Evolutionary conservation across 768 basidiomycete species (phyloP), one percentile per base, ranked within the genome.

Genomic region (Mycena kentingensis): DNA sequence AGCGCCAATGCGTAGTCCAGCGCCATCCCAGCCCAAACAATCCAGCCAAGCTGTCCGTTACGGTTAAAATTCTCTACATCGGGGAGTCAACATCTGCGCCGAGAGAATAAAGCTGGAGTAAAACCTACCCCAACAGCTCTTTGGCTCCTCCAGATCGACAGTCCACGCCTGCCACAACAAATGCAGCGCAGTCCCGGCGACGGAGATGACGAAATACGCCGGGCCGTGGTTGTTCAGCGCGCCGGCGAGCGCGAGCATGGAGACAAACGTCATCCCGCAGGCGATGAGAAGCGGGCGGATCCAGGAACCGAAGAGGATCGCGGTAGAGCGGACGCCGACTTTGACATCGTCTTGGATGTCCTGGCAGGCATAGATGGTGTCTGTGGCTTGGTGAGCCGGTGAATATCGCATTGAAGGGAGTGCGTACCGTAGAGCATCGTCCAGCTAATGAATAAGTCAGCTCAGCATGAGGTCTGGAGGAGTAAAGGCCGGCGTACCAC

Each of bases 281-380:
- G 63, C 51, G 11, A 79, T 65, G 31, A 89, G 76, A 52, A 88
- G 71, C 0, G 81, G 76, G 2, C 79, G 74, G 27, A 87, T 81
- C 67, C 77, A 76, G 3, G 73, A 66, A 12, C 84, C 86, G 62
- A 87, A 88, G 13, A 88, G 75, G 37, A 90, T 78, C 0, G 90
- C 88, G 22, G 87, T 90, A 6, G 87, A 90, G 54, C 83, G 81
- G 34, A 90, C 82, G n/a, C 85, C 86, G 50, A 81, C 83, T 45
- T 80, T 77, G 34, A 84, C 67, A 66, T 91, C 89, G 70, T 91
- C 90, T 51, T 76, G 68, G 50, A 85, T 84, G 67, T 92, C 90
- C 73, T 90, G 81, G 65, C 86, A 89, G 16, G 87, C 88, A 63
- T 92, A 91, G 54, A 87, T 83, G 7, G 85, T 85, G 65, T 88